These are phyloP conservation scores for Candida nanaspora DNA, from an alignment of 805 yeast species.

Conservation along the genomic window DNA sequence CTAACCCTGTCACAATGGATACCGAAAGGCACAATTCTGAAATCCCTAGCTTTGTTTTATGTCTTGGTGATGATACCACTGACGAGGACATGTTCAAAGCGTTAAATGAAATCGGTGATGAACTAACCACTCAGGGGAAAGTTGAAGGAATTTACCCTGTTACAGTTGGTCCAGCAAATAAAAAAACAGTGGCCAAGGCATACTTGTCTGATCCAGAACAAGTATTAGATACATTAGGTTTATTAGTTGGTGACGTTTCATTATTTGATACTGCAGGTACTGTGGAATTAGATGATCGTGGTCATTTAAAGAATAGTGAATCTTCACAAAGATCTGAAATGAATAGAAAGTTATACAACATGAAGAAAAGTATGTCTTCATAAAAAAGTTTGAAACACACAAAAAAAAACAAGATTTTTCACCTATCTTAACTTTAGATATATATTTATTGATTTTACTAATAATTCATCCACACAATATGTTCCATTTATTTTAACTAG, in stretches of 20 bases:
- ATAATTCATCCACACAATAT: too few species aligned
- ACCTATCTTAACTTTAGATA: too few species aligned
- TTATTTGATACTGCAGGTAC: slow-evolving; percentile 73
- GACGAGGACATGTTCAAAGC: slow-evolving; percentile 97
- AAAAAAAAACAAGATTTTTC: too few species aligned
- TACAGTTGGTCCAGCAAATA: slow-evolving; percentile 89
- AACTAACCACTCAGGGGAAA: slow-evolving; percentile 38
- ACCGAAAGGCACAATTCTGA: slow-evolving; percentile 23
- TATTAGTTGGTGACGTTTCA: slow-evolving; percentile 72
- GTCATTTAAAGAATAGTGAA: slow-evolving; percentile 50
- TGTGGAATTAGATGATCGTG: slow-evolving; percentile 69
- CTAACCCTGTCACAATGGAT: slow-evolving; percentile 40
- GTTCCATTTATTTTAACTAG: too few species aligned
- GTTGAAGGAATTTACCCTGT: slow-evolving; percentile 71
- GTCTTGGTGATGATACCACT: slow-evolving; percentile 93
- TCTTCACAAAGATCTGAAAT: slow-evolving; percentile 34
- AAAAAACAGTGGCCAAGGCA: slow-evolving; percentile 76
- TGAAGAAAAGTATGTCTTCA: slow-evolving; percentile 4
- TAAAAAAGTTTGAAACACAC: background rate
- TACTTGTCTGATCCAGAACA: slow-evolving; percentile 80
- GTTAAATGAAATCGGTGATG: slow-evolving; percentile 52
- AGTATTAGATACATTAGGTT: slow-evolving; percentile 77
- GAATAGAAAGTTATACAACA: slow-evolving; percentile 27
- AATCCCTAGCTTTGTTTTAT: slow-evolving; percentile 77
- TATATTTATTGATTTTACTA: too few species aligned